Evolutionary conservation across 495 filamentous ascomycete species (phyloP).

Genomic region (Hypomontagnella monticulosa): DNA sequence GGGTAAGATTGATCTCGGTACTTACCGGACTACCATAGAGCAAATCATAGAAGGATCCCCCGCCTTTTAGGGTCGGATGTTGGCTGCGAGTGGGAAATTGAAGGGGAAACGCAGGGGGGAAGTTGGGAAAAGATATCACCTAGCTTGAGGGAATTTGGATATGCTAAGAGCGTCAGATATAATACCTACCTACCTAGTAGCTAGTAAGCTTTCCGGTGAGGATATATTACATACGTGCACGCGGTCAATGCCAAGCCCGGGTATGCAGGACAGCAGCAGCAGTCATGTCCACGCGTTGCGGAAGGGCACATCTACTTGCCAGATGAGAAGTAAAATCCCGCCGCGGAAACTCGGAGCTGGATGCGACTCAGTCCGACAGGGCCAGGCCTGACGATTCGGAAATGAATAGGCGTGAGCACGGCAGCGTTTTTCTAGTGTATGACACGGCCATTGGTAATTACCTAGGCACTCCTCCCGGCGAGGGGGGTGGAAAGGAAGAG

Average conservation of each 20-base stretch:
- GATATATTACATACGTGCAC: constrained; percentile 4
- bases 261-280: constrained; percentile 20
- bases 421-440: not conserved
- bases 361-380: constrained; percentile 12
- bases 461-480: not conserved
- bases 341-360: constrained; percentile 28
- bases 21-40: constrained; percentile 22
- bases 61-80: constrained; percentile 12
- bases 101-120: constrained; percentile 14
- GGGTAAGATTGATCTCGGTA: constrained; percentile 33
- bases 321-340: constrained; percentile 14
- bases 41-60: constrained; percentile 16
- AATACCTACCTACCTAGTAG: too few species aligned
- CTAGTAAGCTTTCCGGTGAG: constrained; percentile 35
- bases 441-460: constrained; percentile 5
- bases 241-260: constrained; percentile 27
- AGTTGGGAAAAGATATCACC: constrained; percentile 12
- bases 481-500: constrained; percentile 5
- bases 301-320: constrained; percentile 14
- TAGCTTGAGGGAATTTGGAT: constrained; percentile 37
- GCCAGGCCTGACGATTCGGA: constrained; percentile 16
- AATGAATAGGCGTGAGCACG: constrained; percentile 4
- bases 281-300: constrained; percentile 18
- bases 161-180: constrained; percentile 39
- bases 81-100: constrained; percentile 12